Percentiles rank a stretch among this genome's conserved stretches.
These are phyloP conservation scores for Starmera stellimalicola DNA, from an alignment of 1,139 yeast species.

Conservation along the genomic window DNA sequence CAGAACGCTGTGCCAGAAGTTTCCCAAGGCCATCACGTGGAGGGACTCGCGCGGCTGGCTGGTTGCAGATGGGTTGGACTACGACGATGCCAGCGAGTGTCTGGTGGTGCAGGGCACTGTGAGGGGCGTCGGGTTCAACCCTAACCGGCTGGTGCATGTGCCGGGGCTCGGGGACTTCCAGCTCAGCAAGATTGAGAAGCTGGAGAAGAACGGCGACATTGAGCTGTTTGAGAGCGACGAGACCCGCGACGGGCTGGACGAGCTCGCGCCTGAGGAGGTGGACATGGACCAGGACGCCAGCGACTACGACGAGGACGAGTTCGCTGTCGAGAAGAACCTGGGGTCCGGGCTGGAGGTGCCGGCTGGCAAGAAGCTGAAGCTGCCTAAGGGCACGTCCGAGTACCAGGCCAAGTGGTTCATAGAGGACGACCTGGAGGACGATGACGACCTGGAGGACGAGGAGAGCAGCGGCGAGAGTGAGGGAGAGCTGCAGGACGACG, in stretches of 20 bases:
- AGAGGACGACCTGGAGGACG: conserved; percentile 49
- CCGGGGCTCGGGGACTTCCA: conserved; percentile 91
- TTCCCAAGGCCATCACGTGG: conserved; percentile 84
- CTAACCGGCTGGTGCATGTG: conserved; percentile 70
- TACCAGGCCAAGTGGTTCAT: conserved; percentile 92
- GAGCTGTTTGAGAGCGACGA: conserved; percentile 34
- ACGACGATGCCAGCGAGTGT: conserved; percentile 30
- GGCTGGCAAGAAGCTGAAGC: conserved; percentile 30
- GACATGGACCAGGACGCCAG: conserved; percentile 42
- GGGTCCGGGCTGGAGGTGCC: conserved; percentile 42
- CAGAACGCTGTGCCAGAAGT: conserved; percentile 72
- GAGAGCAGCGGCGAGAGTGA: conserved; percentile 27
- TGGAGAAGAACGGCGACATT: conserved; percentile 18
- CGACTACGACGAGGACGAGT: conserved; percentile 33
- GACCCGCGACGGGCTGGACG: conserved; percentile 58
- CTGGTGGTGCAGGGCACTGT: conserved; percentile 72
- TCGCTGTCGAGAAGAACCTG: conserved; percentile 42
- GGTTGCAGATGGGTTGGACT: conserved; percentile 57
- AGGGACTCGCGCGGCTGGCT: conserved; percentile 86
- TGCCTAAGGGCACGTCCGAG: conserved; percentile 87
- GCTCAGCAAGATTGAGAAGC: conserved; percentile 53
- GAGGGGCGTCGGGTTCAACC: conserved; percentile 77
- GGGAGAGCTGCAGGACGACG: conserved; percentile 23
- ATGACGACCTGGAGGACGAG: conserved; percentile 30
- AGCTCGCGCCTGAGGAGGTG: conserved; percentile 50